Evolutionary conservation across 495 filamentous ascomycete species (phyloP), one percentile per base, ranked within the genome.

Genomic region (Saxophila tyrrhenica): DNA sequence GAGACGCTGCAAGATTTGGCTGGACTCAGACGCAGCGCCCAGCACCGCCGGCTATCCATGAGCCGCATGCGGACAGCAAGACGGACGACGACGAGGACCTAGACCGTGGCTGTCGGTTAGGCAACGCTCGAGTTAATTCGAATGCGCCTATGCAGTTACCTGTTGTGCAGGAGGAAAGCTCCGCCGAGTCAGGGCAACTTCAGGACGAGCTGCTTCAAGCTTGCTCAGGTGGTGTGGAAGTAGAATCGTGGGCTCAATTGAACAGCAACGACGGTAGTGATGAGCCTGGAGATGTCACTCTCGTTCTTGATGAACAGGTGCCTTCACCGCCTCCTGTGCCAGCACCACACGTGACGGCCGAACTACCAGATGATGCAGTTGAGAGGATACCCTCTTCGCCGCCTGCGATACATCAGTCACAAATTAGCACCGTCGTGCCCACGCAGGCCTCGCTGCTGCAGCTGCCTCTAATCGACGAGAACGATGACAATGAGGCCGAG

Each of bases 351-450:
- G 16, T 38, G 21, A 21, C n/a, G n/a, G n/a, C n/a, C n/a, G n/a
- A 21, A 1, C 22, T 41, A n/a, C 38, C 2, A 25, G 9, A 9
- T 8, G 22, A 39, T 13, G 38, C 3, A 42, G 53, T 39, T 22
- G 45, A 39, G 35, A 17, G 29, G 13, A 24, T 55, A 2, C 53
- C 53, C 1, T 55, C 54, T 17, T 57, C 54, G 7, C 48, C 54
- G 25, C 48, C 48, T 1, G 3, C 47, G 2, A 15, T 39, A 7
- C 47, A 32, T 2, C 48, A 47, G 9, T 51, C 48, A 5, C 54
- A 57, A 46, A 41, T 51, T 35, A 57, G 54, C 54, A 57, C 54
- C 7, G 48, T 57, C 38, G 54, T 45, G 25, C 48, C 54, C 16
- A 51, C 54, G 3, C 54, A 51, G 45, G 1, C 13, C 45, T 56